Evolutionary conservation across 129 eudicot species (phyloP).

Genomic region (Tagetes erecta): DNA sequence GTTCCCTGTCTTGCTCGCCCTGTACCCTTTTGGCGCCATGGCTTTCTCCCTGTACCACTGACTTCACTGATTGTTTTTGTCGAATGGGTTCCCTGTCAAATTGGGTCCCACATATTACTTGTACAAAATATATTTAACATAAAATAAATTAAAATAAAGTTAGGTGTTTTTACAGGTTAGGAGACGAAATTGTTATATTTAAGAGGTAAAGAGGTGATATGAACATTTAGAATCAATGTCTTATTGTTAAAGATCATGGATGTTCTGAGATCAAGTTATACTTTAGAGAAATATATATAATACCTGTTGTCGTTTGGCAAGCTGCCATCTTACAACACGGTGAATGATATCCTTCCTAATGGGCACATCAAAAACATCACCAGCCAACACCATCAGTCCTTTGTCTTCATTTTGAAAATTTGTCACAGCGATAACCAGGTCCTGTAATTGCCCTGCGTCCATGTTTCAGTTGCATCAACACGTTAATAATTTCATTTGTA

Average conservation of each 20-base stretch:
- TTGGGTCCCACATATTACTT: background rate
- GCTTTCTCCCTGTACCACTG: conserved; percentile 94
- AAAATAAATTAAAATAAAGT: background rate
- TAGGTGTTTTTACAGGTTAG: background rate
- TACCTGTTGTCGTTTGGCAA: conserved; percentile 97
- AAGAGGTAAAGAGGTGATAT: background rate
- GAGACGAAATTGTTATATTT: background rate
- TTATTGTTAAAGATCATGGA: background rate
- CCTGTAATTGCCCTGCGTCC: conserved; percentile 65
- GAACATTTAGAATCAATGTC: background rate
- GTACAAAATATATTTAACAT: background rate
- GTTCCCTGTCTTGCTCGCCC: conserved; percentile 96
- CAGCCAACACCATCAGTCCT: conserved; percentile 84
- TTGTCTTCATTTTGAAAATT: conserved; percentile 82
- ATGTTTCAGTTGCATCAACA: conserved; percentile 15
- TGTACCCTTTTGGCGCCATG: conserved; percentile 88
- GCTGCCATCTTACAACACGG: conserved; percentile 99
- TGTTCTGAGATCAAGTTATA: background rate
- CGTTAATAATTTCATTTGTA: background rate
- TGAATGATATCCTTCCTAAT: conserved; percentile 91
- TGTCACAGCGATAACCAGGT: conserved; percentile 78
- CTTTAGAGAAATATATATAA: background rate
- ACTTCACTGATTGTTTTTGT: conserved; percentile 95
- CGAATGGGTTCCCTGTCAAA: conserved; percentile 86
- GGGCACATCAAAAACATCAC: conserved; percentile 96